These are phyloP conservation scores for Mercurialis annua DNA, from an alignment of 345 rosid genomes.

Conservation along the genomic window DNA sequence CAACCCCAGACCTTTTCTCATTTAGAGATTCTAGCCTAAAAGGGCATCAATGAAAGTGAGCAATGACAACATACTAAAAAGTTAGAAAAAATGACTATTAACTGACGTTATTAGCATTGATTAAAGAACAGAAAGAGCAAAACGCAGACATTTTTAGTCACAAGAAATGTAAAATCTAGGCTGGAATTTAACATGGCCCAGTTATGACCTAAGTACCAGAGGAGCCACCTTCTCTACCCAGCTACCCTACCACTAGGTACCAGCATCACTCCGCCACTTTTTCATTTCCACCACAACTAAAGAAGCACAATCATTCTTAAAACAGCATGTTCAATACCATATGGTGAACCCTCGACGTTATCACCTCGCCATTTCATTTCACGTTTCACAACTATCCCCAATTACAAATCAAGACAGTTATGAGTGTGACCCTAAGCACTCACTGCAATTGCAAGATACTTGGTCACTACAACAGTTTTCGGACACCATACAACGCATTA, in stretches of 20 bases:
- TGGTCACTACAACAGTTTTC: neutral
- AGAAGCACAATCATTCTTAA: neutral
- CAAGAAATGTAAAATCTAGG: neutral
- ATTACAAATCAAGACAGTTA: neutral
- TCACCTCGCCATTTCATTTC: neutral
- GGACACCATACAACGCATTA: neutral
- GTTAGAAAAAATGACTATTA: neutral
- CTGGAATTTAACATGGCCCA: neutral
- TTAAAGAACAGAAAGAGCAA: too few species aligned
- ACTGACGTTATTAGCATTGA: neutral
- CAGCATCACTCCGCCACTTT: neutral
- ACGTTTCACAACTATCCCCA: too few species aligned
- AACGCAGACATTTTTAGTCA: neutral
- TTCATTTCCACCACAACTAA: neutral
- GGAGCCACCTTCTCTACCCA: neutral
- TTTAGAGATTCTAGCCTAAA: slow-evolving; percentile 78
- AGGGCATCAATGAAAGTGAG: neutral
- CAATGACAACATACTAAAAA: neutral
- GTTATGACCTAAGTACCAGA: neutral
- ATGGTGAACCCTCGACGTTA: neutral
- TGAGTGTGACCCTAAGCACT: neutral
- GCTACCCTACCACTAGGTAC: neutral
- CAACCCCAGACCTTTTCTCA: slow-evolving; percentile 91
- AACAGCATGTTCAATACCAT: neutral
- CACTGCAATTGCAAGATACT: neutral